Percentiles rank a stretch among this genome's conserved stretches.
These are phyloP conservation scores for Plasmodium yoelii DNA, from an alignment of 169 alveolate species.

Conservation along the genomic window DNA sequence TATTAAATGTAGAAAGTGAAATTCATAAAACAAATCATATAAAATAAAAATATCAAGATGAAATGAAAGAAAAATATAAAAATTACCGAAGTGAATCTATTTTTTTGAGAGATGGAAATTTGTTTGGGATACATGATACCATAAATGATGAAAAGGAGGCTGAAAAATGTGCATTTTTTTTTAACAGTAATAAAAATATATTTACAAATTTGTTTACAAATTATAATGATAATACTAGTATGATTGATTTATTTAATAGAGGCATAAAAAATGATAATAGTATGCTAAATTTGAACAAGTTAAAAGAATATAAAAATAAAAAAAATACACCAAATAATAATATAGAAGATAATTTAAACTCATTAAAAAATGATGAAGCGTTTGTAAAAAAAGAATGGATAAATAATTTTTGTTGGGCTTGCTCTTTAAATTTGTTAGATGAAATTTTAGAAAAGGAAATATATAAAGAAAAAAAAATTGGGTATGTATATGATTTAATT, in stretches of 20 bases:
- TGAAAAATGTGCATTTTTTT: constrained; percentile 57
- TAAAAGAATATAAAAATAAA: constrained; percentile 8
- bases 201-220: constrained; percentile 34
- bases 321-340: neutral
- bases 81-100: constrained; percentile 65
- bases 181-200: constrained; percentile 60
- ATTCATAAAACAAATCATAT: neutral
- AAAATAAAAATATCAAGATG: constrained; percentile 43
- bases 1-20: too few species aligned
- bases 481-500: constrained; percentile 51
- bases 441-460: constrained; percentile 71
- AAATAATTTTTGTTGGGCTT: constrained; percentile 57
- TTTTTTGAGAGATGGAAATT: constrained; percentile 19
- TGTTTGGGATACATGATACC: constrained; percentile 51
- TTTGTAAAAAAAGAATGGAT: constrained; percentile 56
- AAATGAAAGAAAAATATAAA: constrained; percentile 67
- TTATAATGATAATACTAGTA: constrained; percentile 28
- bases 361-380: neutral
- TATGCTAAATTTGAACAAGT: neutral
- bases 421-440: constrained; percentile 61
- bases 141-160: constrained; percentile 73
- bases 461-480: constrained; percentile 59
- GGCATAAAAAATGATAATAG: constrained; percentile 11
- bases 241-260: constrained; percentile 6
- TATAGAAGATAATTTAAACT: neutral